Evolutionary conservation across 2,329 filamentous ascomycete genomes (phyloP).

Genomic region (Shiraia sp.): DNA sequence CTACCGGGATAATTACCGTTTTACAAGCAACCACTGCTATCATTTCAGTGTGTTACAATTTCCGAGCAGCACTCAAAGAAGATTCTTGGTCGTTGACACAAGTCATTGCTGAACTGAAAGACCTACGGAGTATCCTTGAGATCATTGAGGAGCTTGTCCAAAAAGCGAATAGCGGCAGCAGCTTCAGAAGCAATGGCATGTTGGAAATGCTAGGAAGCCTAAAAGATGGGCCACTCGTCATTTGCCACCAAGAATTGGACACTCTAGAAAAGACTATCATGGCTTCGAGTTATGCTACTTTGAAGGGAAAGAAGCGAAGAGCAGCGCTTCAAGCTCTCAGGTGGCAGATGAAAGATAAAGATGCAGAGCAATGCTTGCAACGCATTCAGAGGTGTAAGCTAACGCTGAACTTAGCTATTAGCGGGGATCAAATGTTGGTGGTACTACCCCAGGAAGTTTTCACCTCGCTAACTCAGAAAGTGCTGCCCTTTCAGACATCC

Average conservation of each 20-base stretch:
- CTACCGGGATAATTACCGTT: slow-evolving; percentile 3
- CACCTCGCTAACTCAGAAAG: neutral
- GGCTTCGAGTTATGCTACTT: no score
- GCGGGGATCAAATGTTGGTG: slow-evolving; percentile 1
- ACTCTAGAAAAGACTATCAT: neutral
- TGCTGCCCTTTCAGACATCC: no score
- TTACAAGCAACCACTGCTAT: slow-evolving; percentile 1
- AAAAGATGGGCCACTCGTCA: no score
- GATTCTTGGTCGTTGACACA: slow-evolving; percentile 2
- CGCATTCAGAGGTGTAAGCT: slow-evolving; percentile 2
- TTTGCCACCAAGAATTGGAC: no score
- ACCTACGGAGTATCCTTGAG: slow-evolving; percentile 5
- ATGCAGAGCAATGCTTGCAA: slow-evolving; percentile 1
- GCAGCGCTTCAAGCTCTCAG: slow-evolving; percentile 2
- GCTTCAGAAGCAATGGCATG: no score
- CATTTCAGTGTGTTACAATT: slow-evolving; percentile 5
- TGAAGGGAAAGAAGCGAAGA: no score
- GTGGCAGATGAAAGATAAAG: slow-evolving; percentile 6
- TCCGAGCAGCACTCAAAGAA: slow-evolving; percentile 3
- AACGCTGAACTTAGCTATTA: neutral
- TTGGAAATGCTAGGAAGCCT: no score
- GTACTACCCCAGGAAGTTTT: neutral
- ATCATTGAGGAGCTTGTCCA: no score
- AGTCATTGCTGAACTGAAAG: slow-evolving; percentile 2
- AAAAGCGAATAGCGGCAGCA: no score